Evolutionary conservation across 495 filamentous ascomycete genomes (phyloP).

Genomic region (Aspergillus incahuasiensis): DNA sequence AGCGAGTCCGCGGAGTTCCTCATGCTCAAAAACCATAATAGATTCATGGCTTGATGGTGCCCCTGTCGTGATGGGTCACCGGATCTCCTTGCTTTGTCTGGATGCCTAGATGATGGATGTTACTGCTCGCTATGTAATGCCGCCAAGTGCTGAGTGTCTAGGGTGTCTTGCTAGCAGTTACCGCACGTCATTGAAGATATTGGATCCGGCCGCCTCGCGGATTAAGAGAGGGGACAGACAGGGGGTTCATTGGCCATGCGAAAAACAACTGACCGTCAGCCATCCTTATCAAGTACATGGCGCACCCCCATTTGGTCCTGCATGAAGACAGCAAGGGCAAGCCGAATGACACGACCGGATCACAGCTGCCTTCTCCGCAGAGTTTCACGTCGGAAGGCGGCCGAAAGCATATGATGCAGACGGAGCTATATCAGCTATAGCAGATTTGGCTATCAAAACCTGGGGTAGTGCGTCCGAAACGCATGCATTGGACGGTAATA

Average conservation of each 20-base stretch:
- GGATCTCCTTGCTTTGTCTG: neutral
- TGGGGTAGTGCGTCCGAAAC: neutral
- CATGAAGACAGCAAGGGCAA: neutral
- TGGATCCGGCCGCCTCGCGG: neutral
- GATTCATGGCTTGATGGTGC: neutral
- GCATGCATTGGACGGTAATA: neutral
- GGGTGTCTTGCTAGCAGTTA: neutral
- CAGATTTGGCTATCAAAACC: neutral
- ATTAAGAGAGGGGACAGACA: neutral
- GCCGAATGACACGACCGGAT: neutral
- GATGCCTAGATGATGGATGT: neutral
- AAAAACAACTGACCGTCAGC: neutral
- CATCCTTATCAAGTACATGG: neutral
- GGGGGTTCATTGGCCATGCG: neutral
- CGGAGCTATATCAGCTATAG: neutral
- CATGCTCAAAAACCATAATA: constrained; percentile 4
- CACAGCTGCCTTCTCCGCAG: neutral
- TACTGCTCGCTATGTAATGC: neutral
- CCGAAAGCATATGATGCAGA: neutral
- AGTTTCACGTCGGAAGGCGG: neutral
- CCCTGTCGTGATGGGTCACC: neutral
- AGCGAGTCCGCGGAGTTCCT: constrained; percentile 4
- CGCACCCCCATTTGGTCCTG: constrained; percentile 2
- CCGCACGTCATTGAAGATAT: neutral
- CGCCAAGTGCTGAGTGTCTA: neutral